Evolutionary conservation across 108 stramenopile genomes (phyloP), one percentile per base, ranked within the genome.

Genomic region (Stephanodiscus triporus): DNA sequence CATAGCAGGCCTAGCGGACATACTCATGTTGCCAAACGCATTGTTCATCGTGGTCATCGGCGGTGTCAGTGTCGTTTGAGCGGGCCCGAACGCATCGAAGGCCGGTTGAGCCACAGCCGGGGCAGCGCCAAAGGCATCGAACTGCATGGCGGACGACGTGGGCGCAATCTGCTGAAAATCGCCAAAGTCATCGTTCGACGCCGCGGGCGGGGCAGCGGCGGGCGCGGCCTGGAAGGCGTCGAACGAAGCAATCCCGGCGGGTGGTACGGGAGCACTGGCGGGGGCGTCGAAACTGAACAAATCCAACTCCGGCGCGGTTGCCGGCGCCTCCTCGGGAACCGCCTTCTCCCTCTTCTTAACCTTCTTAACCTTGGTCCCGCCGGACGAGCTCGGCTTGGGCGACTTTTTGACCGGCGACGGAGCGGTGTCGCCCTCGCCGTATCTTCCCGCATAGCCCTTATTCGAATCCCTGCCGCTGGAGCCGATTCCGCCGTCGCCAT

Each of bases 401-500:
- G 48, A 58, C 40, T 56, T 75, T 42, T 60, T 34, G 16, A 19
- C 32, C 76, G 63, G 75, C 68, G 42, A 59, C 36, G 40, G 75
- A 63, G 30, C 79, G 19, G 40, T 51, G 54, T 69, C 84, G 49
- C 51, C 75, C 75, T 58, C 84, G 34, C 81, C 76, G 65, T 69
- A 78, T 70, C 83, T 78, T 26, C 86, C 86, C 32, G 84, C 69
- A 55, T 81, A 73, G 17, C 77, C 77, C 30, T 51, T 51, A 65
- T 78, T 48, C 23, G 68, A 67, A 34, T 36, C 63, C 32, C 59
- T 49, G 50, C 69, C 61, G 26, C 53, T 34, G 30, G 69, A 77
- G 48, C 86, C 90, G 67, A 95, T 90, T 10, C 94, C 91, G 68
- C 87, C 80, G 37, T 93, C 80, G 9, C 92, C 92, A 66, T 93